Evolutionary conservation across 1,284 basidiomycete genomes (phyloP).

Genomic region (Apiotrichum laibachii): DNA sequence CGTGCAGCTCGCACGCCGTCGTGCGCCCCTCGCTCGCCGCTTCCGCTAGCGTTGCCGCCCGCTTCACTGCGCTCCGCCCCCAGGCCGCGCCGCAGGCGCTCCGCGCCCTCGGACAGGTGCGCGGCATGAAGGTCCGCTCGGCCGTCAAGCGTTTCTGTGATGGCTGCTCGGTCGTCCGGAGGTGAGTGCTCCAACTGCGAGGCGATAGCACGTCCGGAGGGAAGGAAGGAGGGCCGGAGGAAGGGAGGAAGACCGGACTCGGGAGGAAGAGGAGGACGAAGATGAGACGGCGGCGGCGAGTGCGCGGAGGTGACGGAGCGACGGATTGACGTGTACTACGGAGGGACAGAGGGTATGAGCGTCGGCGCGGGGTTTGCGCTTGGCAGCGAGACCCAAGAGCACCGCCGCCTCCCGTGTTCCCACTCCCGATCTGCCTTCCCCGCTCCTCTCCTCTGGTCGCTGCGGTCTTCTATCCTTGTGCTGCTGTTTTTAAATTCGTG

Average conservation of each 20-base stretch:
- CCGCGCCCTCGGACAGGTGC: conserved; percentile 29
- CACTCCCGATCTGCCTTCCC: too few relatives aligned
- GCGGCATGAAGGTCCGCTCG: conserved; percentile 95
- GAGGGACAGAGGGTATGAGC: too few relatives aligned
- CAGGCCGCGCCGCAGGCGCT: conserved; percentile 18
- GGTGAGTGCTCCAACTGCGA: too few relatives aligned
- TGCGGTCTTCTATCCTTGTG: conserved; percentile 29
- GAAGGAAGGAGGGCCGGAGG: background rate
- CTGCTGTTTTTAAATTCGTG: conserved; percentile 26
- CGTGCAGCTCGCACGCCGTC: conserved; percentile 13
- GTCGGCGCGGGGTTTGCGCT: too few relatives aligned
- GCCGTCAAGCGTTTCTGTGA: conserved; percentile 92
- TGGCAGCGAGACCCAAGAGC: too few relatives aligned
- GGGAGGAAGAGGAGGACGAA: background rate
- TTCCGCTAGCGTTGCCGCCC: background rate
- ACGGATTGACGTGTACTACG: too few relatives aligned
- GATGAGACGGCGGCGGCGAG: too few relatives aligned
- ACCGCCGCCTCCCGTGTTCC: too few relatives aligned
- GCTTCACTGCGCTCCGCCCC: conserved; percentile 6
- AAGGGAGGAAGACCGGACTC: background rate
- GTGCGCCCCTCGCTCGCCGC: conserved; percentile 9
- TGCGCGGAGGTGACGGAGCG: too few relatives aligned
- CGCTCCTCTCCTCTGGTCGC: background rate
- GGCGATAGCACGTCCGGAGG: too few relatives aligned
- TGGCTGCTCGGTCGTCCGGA: conserved; percentile 76